Conservation (phyloP, 495 filamentous ascomycete species). For the Annulohypoxylon nitens region DNA sequence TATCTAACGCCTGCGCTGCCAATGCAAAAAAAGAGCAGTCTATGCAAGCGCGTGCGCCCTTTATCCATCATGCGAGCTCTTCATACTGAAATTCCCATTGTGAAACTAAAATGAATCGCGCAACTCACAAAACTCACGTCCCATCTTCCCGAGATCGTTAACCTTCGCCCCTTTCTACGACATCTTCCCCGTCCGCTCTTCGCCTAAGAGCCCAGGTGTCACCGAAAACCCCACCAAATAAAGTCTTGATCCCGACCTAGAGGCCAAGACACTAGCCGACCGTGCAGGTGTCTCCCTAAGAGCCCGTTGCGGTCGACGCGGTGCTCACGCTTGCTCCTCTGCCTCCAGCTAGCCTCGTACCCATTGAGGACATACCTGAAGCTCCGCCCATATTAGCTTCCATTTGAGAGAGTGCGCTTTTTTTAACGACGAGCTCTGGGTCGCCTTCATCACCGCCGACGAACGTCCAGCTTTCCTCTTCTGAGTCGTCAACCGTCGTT, state of each 20-base stretch:
- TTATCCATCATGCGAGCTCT: conserved; percentile 18
- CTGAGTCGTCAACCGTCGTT: conserved; percentile 51
- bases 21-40: conserved; percentile 40
- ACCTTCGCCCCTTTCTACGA: neutral
- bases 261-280: conserved; percentile 41
- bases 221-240: conserved; percentile 18
- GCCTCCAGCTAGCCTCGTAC: conserved; percentile 34
- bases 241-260: conserved; percentile 24
- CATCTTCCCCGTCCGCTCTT: conserved; percentile 7
- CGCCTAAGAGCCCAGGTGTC: conserved; percentile 16
- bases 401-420: conserved; percentile 44
- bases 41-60: conserved; percentile 30
- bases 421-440: conserved; percentile 51
- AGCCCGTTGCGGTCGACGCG: conserved; percentile 32
- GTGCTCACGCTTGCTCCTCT: conserved; percentile 15
- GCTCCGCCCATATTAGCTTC: conserved; percentile 32
- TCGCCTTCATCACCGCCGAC: conserved; percentile 57
- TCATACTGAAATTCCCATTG: conserved; percentile 5
- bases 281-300: conserved; percentile 45
- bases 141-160: conserved; percentile 1
- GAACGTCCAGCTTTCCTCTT: conserved; percentile 66
- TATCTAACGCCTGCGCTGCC: conserved; percentile 41
- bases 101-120: conserved; percentile 11
- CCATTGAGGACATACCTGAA: conserved; percentile 18
- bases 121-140: neutral